Conservation (phyloP, 495 filamentous ascomycete species). For the Chaetomium tenue region DNA sequence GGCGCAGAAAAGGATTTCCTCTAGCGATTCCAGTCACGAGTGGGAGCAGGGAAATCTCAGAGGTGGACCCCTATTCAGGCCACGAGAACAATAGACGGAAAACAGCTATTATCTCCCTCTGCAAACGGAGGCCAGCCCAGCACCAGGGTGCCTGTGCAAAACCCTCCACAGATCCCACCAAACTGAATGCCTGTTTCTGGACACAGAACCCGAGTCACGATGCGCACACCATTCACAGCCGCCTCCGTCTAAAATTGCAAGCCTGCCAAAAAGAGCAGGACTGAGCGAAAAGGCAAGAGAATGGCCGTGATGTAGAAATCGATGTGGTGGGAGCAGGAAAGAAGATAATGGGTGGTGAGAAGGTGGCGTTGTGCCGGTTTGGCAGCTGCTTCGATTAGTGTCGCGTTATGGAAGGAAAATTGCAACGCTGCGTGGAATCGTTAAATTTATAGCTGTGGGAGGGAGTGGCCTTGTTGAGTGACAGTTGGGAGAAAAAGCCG, state of each 20-base stretch:
- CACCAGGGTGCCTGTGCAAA: background rate
- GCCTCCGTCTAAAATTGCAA: background rate
- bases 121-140: conserved; percentile 6
- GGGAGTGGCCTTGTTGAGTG: background rate
- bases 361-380: background rate
- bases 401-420: background rate
- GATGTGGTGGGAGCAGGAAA: background rate
- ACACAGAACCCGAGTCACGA: conserved; percentile 15
- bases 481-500: background rate
- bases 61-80: conserved; percentile 18
- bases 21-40: conserved; percentile 19
- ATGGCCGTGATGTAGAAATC: background rate
- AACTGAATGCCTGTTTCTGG: conserved; percentile 4
- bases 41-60: conserved; percentile 16
- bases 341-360: background rate
- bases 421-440: background rate
- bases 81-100: conserved; percentile 24
- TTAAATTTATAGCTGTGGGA: background rate
- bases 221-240: conserved; percentile 21
- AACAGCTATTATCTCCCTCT: conserved; percentile 23
- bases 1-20: conserved; percentile 12
- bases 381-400: background rate
- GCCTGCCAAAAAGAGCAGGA: background rate
- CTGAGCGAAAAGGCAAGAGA: background rate
- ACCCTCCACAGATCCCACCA: conserved; percentile 5